These are phyloP conservation scores for Pythium brachiatum DNA, from an alignment of 352 stramenopile species.

Conservation along the genomic window DNA sequence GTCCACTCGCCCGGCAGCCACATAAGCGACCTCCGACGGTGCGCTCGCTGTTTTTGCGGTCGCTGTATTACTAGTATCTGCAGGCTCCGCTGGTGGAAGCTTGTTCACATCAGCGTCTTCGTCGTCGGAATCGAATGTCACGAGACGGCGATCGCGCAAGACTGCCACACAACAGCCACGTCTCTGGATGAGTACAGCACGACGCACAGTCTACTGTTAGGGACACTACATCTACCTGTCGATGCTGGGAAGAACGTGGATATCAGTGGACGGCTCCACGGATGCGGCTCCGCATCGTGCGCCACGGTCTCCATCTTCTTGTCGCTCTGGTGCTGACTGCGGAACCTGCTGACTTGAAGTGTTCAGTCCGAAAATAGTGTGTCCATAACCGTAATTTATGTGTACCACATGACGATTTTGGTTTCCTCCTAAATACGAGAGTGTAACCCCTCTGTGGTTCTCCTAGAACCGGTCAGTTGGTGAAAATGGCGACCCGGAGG, in stretches of 20 bases:
- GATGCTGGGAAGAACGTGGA: not conserved
- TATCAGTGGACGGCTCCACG: not conserved
- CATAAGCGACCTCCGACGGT: conserved; percentile 8
- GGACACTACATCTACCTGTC: not conserved
- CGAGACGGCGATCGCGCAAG: conserved; percentile 6
- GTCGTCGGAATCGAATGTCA: conserved; percentile 21
- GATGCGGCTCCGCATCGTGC: not conserved
- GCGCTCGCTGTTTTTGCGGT: not conserved
- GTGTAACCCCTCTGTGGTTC: not conserved
- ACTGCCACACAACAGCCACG: not conserved
- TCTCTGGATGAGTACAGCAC: not conserved
- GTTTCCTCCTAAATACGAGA: not conserved
- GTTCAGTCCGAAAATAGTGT: not conserved
- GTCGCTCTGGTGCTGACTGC: not conserved
- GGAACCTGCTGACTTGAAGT: not conserved
- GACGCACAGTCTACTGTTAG: not conserved
- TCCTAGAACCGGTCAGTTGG: too few relatives aligned
- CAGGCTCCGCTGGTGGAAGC: not conserved
- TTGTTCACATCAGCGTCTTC: not conserved
- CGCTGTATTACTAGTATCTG: not conserved
- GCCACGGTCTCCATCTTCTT: not conserved
- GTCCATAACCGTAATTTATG: not conserved
- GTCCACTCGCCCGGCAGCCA: not conserved
- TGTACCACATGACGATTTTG: not conserved
- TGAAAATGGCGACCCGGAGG: too few relatives aligned